phyloP scores from a whole-genome alignment of 2,329 filamentous ascomycete species.

The Bimuria novae-zelandiae region DNA sequence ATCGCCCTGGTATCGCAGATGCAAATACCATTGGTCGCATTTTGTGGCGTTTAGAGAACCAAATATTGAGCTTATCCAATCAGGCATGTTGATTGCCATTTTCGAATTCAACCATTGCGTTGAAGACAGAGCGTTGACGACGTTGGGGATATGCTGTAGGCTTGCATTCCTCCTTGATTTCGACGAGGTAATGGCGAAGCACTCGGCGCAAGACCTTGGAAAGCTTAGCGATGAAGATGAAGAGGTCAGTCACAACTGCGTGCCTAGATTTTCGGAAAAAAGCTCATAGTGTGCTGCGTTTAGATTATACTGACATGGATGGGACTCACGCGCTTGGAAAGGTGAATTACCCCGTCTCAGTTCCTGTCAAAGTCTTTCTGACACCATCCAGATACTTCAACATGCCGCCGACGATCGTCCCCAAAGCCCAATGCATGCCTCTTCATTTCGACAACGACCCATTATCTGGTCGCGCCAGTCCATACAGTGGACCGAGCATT shows the following conservation, averaged over 20 bases:
- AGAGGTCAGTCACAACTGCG: conserved; percentile 12
- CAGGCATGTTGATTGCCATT: conserved; percentile 21
- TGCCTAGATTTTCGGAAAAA: conserved; percentile 12
- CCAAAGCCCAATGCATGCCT: conserved; percentile 14
- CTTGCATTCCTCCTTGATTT: conserved; percentile 16
- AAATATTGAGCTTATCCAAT: conserved; percentile 17
- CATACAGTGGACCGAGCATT: conserved; percentile 1
- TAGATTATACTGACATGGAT: conserved; percentile 8
- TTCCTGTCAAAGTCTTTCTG: not conserved
- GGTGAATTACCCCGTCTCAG: no score
- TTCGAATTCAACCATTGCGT: conserved; percentile 22
- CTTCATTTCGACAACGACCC: not conserved
- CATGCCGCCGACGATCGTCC: conserved; percentile 17
- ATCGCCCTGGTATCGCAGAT: conserved; percentile 20
- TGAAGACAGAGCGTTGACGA: conserved; percentile 15
- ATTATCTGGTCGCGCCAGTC: not conserved
- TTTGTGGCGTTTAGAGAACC: conserved; percentile 15
- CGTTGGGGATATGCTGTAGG: conserved; percentile 19
- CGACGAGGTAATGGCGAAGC: conserved; percentile 11
- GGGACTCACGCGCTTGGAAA: conserved; percentile 3
- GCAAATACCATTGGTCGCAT: conserved; percentile 21
- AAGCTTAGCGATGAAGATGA: conserved; percentile 13
- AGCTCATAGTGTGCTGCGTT: conserved; percentile 3
- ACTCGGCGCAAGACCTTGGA: not conserved
- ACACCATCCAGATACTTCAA: conserved; percentile 17